Evolutionary conservation across 2,329 filamentous ascomycete species (phyloP), one percentile per base, ranked within the genome.

Genomic region (Penicillium polonicum): DNA sequence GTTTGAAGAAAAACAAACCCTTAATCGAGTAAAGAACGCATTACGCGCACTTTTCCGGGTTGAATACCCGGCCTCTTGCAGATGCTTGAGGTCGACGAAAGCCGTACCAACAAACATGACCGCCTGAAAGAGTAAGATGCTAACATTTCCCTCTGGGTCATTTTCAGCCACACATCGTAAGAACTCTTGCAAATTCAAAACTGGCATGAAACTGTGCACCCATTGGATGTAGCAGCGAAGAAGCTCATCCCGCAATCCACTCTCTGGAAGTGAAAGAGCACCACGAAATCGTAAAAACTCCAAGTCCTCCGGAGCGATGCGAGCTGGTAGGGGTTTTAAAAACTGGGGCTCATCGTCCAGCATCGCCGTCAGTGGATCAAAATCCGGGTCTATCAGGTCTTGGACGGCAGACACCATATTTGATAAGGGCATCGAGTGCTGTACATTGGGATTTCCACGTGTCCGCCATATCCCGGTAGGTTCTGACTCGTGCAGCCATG

Each of bases 61-160:
- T 3, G 82, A 72, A 71, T 89, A 95, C 1, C 92, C 92, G 23
- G 88, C 90, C 57, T 86, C 83, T 38, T 84, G 85, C 54, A 96
- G 79, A 67, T 85, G 81, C 57, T 86, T 83, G 74, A 90, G 85
- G 67, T 93, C 90, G 56, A 95, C 86, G 71, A 92, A 95, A 0
- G 91, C 90, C 0, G 89, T 89, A 1, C 89, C 91, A 3, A 90
- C 88, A 71, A 96, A 96, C 89, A 96, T 93, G 63, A 96, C 87
- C n/a, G 91, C 89, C 69, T 96, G 92, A 72, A 94, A 96, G 1
- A 96, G 78, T 57, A 96, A 82, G 65, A 96, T 78, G 75, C 92
- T 96, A 62, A 91, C 82, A 72, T 87, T 87, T 57, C 83, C 82
- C 46, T 82, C 79, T 4, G 88, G 89, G 70, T 92, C 88, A 84